Percentiles rank a stretch among this genome's conserved stretches.
Conservation (phyloP, 2,329 filamentous ascomycete genomes). For the Mycosphaerella sp. region DNA sequence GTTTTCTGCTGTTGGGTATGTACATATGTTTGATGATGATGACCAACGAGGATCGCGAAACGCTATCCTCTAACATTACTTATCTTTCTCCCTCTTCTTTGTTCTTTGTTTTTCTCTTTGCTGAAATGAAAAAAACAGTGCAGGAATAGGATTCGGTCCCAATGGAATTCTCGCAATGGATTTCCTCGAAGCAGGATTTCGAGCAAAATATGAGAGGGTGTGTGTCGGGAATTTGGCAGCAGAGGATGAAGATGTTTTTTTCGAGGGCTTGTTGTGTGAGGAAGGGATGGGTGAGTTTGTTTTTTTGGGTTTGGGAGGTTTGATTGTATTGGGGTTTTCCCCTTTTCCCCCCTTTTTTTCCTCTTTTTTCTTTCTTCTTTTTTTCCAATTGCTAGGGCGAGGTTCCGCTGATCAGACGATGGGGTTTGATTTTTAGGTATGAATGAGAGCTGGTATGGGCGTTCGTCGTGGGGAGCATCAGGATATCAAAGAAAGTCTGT, state of each 20-base stretch:
- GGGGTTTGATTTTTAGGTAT: neutral
- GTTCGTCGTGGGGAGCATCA: conserved; percentile 6
- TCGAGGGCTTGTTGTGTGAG: conserved; percentile 13
- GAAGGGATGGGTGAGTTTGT: conserved; percentile 3
- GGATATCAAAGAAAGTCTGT: conserved; percentile 11
- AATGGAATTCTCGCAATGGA: conserved; percentile 13
- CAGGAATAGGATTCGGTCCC: conserved; percentile 36
- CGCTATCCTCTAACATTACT: too few relatives aligned
- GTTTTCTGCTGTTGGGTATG: conserved; percentile 40
- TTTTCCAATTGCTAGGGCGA: neutral
- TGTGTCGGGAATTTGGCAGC: conserved; percentile 6
- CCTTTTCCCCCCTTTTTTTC: too few relatives aligned
- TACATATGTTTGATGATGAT: too few relatives aligned
- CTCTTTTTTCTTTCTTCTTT: too few relatives aligned
- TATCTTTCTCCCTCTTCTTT: too few relatives aligned
- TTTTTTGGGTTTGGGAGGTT: neutral
- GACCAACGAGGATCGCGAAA: too few relatives aligned
- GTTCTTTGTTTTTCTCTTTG: neutral
- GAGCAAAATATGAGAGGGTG: conserved; percentile 8
- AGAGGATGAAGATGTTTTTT: conserved; percentile 10
- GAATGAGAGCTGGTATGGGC: conserved; percentile 21
- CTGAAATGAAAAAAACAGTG: conserved; percentile 14
- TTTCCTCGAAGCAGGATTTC: conserved; percentile 6
- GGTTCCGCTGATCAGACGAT: neutral
- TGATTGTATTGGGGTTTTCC: too few relatives aligned